phyloP scores from a whole-genome alignment of 768 basidiomycete genomes.

The Kwoniella pini region DNA sequence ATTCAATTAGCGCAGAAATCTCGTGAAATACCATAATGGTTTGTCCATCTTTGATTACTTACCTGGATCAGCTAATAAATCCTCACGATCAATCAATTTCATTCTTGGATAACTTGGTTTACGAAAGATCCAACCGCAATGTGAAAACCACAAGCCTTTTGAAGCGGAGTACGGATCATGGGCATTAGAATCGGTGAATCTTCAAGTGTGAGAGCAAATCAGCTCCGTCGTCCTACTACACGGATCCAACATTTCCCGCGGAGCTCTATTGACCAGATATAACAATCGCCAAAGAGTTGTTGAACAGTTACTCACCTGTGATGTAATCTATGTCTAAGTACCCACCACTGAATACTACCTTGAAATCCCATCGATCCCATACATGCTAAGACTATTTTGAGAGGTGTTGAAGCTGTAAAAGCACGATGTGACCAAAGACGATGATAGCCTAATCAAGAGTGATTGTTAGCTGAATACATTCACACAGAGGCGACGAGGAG shows the following conservation, averaged over 20 bases:
- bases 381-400: conserved; percentile 64
- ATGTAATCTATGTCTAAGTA: conserved; percentile 69
- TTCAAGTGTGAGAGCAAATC: neutral
- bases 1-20: too few species aligned
- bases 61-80: conserved; percentile 72
- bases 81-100: conserved; percentile 66
- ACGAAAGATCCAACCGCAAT: conserved; percentile 84
- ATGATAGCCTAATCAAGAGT: conserved; percentile 66
- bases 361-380: conserved; percentile 75
- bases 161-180: conserved; percentile 72
- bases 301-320: conserved; percentile 58
- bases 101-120: conserved; percentile 69
- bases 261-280: neutral
- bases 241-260: too few species aligned
- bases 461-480: neutral
- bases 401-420: conserved; percentile 63
- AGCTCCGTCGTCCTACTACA: neutral
- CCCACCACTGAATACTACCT: conserved; percentile 74
- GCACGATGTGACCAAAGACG: conserved; percentile 75
- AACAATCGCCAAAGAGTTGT: neutral
- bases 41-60: conserved; percentile 35
- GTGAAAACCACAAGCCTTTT: conserved; percentile 70
- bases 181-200: conserved; percentile 63
- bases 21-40: neutral
- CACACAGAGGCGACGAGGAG: too few species aligned